Evolutionary conservation across 768 basidiomycete genomes (phyloP), one percentile per base, ranked within the genome.

Genomic region (Strobilomyces echinocephalus): DNA sequence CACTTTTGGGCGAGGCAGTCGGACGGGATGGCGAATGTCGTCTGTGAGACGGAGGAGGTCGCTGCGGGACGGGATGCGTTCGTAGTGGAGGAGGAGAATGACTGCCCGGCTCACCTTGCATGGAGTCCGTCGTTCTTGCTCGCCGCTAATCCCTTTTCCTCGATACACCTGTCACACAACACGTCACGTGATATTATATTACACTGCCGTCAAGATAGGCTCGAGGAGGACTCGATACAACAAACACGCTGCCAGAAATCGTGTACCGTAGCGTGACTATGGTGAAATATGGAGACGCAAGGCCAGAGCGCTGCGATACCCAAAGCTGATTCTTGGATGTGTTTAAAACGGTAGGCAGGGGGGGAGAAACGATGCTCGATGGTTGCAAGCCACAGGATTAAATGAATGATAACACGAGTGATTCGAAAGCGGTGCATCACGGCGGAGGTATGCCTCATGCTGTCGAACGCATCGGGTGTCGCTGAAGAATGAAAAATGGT

Each of bases 1-100:
- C 68, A 69, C 55, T 70, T 69, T 59, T 69, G 68, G n/a, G 54
- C 34, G 35, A 58, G 45, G 30, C 57, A 52, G 53, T 55, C 58
- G 9, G 54, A 21, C 30, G 58, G 46, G 35, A 69, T 62, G 45
- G 36, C 45, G 57, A 68, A 68, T 1, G 57, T 53, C 44, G 63
- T 33, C 6, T 54, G 26, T n/a, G 60, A 54, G 18, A 68, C 65
- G 35, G 66, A 63, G 33, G 61, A 39, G 35, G 61, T 52, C 50
- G 59, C 62, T 55, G 49, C 35, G 34, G 43, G 36, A 30, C 0
- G 35, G 28, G 31, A 56, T 20, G 53, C 43, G 28, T 47, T 44
- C 52, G 48, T 46, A 36, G 45, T 36, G 16, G 59, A 46, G 49
- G 53, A 21, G n/a, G 24, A 4, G 8, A 30, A 31, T 43, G 42